A percentile compares a stretch with the other conserved stretches of the same genome.
phyloP scores from a whole-genome alignment of 2,329 filamentous ascomycete genomes.

The Byssoonygena ceratinophila region DNA sequence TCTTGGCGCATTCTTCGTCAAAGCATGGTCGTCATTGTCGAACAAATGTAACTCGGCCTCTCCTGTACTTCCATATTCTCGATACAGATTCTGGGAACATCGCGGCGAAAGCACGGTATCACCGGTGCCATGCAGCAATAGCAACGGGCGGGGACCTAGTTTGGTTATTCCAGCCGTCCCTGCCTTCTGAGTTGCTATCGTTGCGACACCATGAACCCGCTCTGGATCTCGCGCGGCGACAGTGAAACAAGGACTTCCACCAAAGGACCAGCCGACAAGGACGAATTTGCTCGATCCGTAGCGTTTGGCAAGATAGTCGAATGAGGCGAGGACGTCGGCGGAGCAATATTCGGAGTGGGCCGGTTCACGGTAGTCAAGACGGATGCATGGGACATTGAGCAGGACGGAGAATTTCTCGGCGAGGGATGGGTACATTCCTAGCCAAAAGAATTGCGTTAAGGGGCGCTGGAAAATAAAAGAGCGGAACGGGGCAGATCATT shows the following conservation, averaged over 20 bases:
- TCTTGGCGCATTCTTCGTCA: conserved; percentile 29
- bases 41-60: conserved; percentile 31
- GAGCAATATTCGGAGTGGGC: conserved; percentile 29
- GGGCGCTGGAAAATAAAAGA: background rate
- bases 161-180: conserved; percentile 26
- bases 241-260: conserved; percentile 35
- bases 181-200: conserved; percentile 33
- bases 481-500: background rate
- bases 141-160: conserved; percentile 27
- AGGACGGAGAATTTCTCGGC: conserved; percentile 34
- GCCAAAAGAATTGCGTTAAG: background rate
- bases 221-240: conserved; percentile 24
- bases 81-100: conserved; percentile 31
- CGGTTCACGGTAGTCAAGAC: conserved; percentile 35
- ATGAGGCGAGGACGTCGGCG: conserved; percentile 29
- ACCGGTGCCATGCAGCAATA: conserved; percentile 33
- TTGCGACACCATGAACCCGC: conserved; percentile 31
- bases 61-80: conserved; percentile 28
- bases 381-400: conserved; percentile 31
- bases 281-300: conserved; percentile 30
- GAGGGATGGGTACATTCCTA: conserved; percentile 32
- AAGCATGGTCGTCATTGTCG: conserved; percentile 35
- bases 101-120: conserved; percentile 28
- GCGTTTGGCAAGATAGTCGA: conserved; percentile 28
- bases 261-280: conserved; percentile 37